Percentiles rank a stretch among this genome's conserved stretches.
Conservation (phyloP, 257 asterid genomes). For the Solanum gracilifrons region DNA sequence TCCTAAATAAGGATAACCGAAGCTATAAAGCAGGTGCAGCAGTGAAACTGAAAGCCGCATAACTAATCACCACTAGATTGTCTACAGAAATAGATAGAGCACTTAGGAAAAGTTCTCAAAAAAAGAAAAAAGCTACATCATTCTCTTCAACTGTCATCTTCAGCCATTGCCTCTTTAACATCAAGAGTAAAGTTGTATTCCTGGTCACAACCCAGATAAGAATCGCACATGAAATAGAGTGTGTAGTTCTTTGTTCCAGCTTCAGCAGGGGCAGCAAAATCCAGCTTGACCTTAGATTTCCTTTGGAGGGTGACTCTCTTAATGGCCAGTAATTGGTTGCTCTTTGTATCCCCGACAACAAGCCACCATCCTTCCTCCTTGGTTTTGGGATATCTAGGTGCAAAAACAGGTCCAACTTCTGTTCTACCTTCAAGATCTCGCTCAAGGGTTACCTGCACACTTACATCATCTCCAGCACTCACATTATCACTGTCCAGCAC, state of each 20-base stretch:
- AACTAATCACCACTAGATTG: background rate
- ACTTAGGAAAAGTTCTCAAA: background rate
- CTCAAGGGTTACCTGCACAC: constrained; percentile 22
- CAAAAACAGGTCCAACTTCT: constrained; percentile 31
- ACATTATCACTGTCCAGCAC: constrained; percentile 13
- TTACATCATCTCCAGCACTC: constrained; percentile 16
- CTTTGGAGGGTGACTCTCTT: constrained; percentile 29
- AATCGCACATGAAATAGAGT: constrained; percentile 30
- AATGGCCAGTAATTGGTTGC: constrained; percentile 28
- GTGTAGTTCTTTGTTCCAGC: constrained; percentile 18
- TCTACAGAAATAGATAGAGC: background rate
- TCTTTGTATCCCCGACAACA: constrained; percentile 26
- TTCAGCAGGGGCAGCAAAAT: constrained; percentile 26
- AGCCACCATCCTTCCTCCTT: constrained; percentile 46
- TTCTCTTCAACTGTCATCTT: constrained; percentile 2
- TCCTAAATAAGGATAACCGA: background rate
- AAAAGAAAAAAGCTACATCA: background rate
- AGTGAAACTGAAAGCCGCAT: background rate
- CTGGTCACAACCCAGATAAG: constrained; percentile 36
- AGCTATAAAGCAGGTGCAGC: background rate
- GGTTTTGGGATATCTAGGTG: constrained; percentile 25
- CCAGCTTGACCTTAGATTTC: constrained; percentile 21
- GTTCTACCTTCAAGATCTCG: constrained; percentile 29
- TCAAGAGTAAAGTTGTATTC: constrained; percentile 27
- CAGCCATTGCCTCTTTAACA: constrained; percentile 9